phyloP scores from a whole-genome alignment of 495 filamentous ascomycete genomes.

The Venustampulla echinocandica region DNA sequence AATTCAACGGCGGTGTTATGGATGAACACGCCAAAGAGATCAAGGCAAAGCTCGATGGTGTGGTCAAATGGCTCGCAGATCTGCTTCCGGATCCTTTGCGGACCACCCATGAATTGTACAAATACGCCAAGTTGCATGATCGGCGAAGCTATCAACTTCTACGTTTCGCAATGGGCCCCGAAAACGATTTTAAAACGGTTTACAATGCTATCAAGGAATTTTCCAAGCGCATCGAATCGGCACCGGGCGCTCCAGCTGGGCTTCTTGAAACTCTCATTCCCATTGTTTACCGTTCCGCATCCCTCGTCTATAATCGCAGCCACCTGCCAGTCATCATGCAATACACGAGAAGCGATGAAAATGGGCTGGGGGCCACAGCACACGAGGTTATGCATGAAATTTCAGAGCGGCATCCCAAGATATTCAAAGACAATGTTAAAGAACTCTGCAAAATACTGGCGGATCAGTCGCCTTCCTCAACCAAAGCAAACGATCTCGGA shows the following conservation, averaged over 20 bases:
- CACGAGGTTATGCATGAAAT: conserved; percentile 92
- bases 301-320: conserved; percentile 85
- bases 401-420: conserved; percentile 73
- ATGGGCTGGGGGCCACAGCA: conserved; percentile 65
- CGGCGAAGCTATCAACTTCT: conserved; percentile 85
- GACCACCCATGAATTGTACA: conserved; percentile 65
- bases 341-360: conserved; percentile 70
- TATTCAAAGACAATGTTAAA: conserved; percentile 85
- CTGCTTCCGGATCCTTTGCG: conserved; percentile 64
- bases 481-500: conserved; percentile 52
- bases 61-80: conserved; percentile 61
- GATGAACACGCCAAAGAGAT: conserved; percentile 57
- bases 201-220: conserved; percentile 85
- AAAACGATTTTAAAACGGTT: conserved; percentile 86
- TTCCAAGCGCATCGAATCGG: conserved; percentile 64
- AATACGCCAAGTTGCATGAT: conserved; percentile 87
- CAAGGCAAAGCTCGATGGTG: conserved; percentile 55
- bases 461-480: conserved; percentile 63
- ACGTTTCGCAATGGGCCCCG: conserved; percentile 72
- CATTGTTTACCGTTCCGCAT: conserved; percentile 74
- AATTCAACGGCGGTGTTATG: conserved; percentile 79
- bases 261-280: conserved; percentile 72
- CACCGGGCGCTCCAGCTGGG: conserved; percentile 41
- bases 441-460: conserved; percentile 83
- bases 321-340: conserved; percentile 87